Conservation (phyloP, 2,329 filamentous ascomycete species). For the Akanthomyces dipterigenus region DNA sequence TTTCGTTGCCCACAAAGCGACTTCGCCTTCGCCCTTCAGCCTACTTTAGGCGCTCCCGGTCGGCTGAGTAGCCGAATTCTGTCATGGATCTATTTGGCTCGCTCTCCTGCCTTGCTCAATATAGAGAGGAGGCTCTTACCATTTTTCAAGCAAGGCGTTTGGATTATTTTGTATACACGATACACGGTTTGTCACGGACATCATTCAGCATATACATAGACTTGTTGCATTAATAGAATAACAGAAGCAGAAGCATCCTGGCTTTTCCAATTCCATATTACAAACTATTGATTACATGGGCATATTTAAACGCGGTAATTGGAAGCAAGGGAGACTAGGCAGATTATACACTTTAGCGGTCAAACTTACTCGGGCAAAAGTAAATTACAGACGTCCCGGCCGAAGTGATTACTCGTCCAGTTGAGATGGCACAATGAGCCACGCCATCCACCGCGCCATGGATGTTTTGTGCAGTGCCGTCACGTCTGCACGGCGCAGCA, state of each 20-base stretch:
- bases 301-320: neutral
- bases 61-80: neutral
- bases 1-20: slow-evolving; percentile 28
- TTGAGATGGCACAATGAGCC: slow-evolving; percentile 18
- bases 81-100: neutral
- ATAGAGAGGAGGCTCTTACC: neutral
- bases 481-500: slow-evolving; percentile 35
- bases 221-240: neutral
- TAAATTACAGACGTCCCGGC: slow-evolving; percentile 17
- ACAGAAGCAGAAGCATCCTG: neutral
- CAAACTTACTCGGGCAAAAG: slow-evolving; percentile 12
- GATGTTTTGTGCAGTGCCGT: slow-evolving; percentile 38
- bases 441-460: slow-evolving; percentile 20
- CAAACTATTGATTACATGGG: neutral
- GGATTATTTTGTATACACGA: neutral
- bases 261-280: neutral
- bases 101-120: neutral
- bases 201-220: neutral
- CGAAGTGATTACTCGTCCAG: slow-evolving; percentile 17
- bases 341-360: neutral
- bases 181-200: neutral
- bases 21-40: slow-evolving; percentile 22
- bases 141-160: slow-evolving; percentile 3
- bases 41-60: slow-evolving; percentile 6
- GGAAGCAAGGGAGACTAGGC: neutral